These are phyloP conservation scores for Aspergillus caelatus DNA, from an alignment of 2,329 filamentous ascomycete genomes.

Conservation along the genomic window DNA sequence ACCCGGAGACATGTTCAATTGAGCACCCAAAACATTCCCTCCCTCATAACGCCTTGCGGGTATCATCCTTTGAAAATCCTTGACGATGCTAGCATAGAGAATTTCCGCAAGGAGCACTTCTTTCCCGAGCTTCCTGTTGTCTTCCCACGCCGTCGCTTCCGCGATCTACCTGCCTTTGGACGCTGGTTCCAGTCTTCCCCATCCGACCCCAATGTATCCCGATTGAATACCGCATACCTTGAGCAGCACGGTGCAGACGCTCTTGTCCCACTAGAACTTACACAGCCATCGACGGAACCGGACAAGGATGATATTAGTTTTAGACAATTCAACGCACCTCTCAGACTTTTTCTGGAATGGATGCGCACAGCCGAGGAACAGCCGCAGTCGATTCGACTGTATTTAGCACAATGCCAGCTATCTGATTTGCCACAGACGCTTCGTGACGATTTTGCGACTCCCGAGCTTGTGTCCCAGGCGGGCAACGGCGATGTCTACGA, in stretches of 20 bases:
- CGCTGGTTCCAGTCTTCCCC: constrained; percentile 61
- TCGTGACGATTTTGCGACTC: constrained; percentile 68
- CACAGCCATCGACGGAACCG: constrained; percentile 23
- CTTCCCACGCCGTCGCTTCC: constrained; percentile 49
- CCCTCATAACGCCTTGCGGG: constrained; percentile 7
- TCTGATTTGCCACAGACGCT: constrained; percentile 66
- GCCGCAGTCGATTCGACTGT: constrained; percentile 55
- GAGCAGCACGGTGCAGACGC: constrained; percentile 48
- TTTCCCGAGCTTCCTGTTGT: constrained; percentile 55
- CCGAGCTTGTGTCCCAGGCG: constrained; percentile 62
- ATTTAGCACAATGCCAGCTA: constrained; percentile 82
- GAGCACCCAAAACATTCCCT: constrained; percentile 2
- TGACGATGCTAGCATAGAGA: constrained; percentile 38
- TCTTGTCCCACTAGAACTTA: constrained; percentile 64
- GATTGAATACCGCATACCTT: constrained; percentile 49
- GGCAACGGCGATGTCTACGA: constrained; percentile 85
- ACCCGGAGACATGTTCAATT: constrained; percentile 1
- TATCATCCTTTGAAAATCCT: constrained; percentile 35
- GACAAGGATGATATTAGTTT: constrained; percentile 36
- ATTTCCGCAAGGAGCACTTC: constrained; percentile 60
- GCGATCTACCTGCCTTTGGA: constrained; percentile 54
- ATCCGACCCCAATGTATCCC: constrained; percentile 33
- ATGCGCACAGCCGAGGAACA: constrained; percentile 31
- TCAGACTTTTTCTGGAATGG: constrained; percentile 67
- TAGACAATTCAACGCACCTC: constrained; percentile 50